phyloP scores from a whole-genome alignment of 345 rosid species.

The Brassica nigra region DNA sequence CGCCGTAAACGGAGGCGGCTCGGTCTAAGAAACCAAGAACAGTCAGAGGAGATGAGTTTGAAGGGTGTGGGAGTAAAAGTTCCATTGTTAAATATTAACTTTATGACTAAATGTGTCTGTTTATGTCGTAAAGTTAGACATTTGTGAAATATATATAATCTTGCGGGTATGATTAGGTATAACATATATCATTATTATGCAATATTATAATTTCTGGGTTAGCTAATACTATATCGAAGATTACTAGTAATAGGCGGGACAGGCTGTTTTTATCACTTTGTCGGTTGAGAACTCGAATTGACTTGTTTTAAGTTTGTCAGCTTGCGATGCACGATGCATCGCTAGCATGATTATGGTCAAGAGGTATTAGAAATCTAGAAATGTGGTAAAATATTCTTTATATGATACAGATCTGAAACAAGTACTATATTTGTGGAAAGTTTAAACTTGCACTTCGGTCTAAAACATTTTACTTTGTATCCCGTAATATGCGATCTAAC shows the following conservation, averaged over 20 bases:
- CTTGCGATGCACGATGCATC: background rate
- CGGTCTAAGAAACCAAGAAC: conserved; percentile 56
- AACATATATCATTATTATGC: conserved; percentile 1
- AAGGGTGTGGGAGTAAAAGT: conserved; percentile 44
- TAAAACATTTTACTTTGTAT: no score
- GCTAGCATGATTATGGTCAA: no score
- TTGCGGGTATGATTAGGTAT: background rate
- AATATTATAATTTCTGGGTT: conserved; percentile 1
- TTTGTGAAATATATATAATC: background rate
- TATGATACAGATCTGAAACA: no score
- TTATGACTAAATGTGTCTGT: background rate
- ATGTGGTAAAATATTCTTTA: no score
- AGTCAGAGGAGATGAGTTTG: conserved; percentile 58
- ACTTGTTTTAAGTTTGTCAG: background rate
- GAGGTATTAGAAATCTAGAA: no score
- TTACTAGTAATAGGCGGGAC: background rate
- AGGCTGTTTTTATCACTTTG: background rate
- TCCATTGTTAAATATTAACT: conserved; percentile 35
- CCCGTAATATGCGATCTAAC: no score
- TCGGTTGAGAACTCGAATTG: background rate
- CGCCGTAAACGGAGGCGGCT: conserved; percentile 56
- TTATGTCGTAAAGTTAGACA: background rate
- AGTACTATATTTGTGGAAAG: no score
- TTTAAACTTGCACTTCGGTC: no score
- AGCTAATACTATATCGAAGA: background rate